phyloP scores from a whole-genome alignment of 306 rosid genomes.

The Inga laurina region DNA sequence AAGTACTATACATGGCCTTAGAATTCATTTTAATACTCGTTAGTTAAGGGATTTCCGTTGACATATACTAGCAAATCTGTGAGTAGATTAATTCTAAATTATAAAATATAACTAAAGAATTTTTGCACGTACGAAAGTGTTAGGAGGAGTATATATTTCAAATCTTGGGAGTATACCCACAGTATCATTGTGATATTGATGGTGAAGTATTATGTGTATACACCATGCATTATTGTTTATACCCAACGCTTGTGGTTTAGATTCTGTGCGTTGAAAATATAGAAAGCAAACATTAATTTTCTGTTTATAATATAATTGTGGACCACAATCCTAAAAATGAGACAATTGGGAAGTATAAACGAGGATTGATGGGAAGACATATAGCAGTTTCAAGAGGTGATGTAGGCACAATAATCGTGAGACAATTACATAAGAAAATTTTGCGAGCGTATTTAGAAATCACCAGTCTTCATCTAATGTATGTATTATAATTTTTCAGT shows the following conservation, averaged over 20 bases:
- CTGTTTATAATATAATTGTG: not conserved
- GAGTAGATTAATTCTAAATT: not conserved
- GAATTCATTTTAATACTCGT: not conserved
- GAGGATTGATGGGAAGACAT: too few species aligned
- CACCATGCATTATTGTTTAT: slow-evolving; percentile 21
- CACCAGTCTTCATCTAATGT: too few species aligned
- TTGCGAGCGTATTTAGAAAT: too few species aligned
- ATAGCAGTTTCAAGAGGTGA: too few species aligned
- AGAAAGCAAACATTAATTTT: not conserved
- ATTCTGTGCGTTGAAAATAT: not conserved
- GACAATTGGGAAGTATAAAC: too few species aligned
- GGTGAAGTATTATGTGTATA: slow-evolving; percentile 3
- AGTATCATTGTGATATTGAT: slow-evolving; percentile 35
- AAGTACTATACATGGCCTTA: not conserved
- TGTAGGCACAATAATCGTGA: too few species aligned
- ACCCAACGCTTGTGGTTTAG: not conserved
- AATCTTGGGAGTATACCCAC: not conserved
- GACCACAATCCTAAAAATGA: not conserved
- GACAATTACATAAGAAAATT: too few species aligned
- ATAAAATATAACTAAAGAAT: not conserved
- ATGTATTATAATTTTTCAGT: too few species aligned
- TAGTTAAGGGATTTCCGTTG: not conserved
- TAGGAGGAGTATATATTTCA: not conserved
- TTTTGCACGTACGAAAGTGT: slow-evolving; percentile 53
- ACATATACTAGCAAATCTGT: not conserved